Conservation (phyloP, 1,284 basidiomycete genomes). For the Cutaneotrichosporon sp. region DNA sequence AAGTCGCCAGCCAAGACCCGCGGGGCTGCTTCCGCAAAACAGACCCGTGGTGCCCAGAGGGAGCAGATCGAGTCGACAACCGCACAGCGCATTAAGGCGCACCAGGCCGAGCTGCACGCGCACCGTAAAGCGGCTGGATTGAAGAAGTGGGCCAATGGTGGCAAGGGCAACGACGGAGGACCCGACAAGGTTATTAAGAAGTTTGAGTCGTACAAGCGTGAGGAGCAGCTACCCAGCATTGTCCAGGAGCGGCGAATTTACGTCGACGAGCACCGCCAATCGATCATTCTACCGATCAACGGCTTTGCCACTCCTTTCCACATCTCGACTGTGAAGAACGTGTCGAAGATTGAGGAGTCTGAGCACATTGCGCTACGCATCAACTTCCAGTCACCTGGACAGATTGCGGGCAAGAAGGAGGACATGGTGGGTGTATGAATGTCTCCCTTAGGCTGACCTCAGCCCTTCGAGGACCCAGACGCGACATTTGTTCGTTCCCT, state of each 20-base stretch:
- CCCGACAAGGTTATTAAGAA: constrained; percentile 77
- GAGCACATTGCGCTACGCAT: constrained; percentile 92
- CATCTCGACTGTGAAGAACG: constrained; percentile 97
- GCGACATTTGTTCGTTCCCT: constrained; percentile 94
- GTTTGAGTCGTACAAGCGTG: constrained; percentile 95
- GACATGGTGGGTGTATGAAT: constrained; percentile 63
- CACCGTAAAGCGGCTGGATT: constrained; percentile 77
- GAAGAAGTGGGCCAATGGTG: constrained; percentile 65
- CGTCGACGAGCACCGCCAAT: constrained; percentile 84
- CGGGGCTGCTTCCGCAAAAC: constrained; percentile 67
- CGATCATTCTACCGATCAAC: constrained; percentile 86
- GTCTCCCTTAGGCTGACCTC: constrained; percentile 44
- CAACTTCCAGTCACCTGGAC: constrained; percentile 98
- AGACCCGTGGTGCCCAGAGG: constrained; percentile 63
- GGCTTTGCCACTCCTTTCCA: constrained; percentile 97
- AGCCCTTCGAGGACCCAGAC: constrained; percentile 92
- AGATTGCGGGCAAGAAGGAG: constrained; percentile 96
- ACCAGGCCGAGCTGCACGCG: constrained; percentile 80
- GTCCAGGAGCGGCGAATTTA: constrained; percentile 76
- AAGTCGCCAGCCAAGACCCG: constrained; percentile 34
- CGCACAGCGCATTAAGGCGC: constrained; percentile 69
- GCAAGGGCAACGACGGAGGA: constrained; percentile 69
- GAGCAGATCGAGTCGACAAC: constrained; percentile 70
- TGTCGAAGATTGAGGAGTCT: constrained; percentile 94
- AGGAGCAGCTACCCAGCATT: constrained; percentile 77